Evolutionary conservation across 2,329 filamentous ascomycete genomes (phyloP), one percentile per base, ranked within the genome.

Genomic region (Hansfordia pulvinata): DNA sequence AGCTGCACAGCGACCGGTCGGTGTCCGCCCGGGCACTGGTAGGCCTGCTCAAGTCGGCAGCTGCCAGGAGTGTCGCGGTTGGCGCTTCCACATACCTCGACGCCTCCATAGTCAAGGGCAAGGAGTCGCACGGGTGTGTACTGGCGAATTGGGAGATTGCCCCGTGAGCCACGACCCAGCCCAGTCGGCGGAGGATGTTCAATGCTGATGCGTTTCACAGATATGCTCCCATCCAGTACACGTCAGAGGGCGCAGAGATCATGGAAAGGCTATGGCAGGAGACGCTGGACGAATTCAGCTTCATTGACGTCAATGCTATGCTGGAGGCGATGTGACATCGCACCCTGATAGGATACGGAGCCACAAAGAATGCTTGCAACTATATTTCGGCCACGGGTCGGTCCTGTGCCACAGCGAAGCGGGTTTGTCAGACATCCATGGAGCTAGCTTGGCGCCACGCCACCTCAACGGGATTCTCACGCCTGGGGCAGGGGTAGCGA

Each of bases 41-140:
- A 18, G 36, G 36, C n/a, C 14, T 39, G 2, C 2, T 51, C 5
- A 34, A n/a, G n/a, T n/a, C n/a, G n/a, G n/a, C n/a, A n/a, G n/a
- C n/a, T 39, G 1, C 56, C 38, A 0, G 43, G 55, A 12, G 46
- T 36, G 4, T 18, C 49, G 9, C 40, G 46, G 49, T 52, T 5
- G 64, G 57, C 5, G 62, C 60, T 2, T 56, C 52, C 23, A 58
- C 53, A 0, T 65, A 60, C 35, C 30, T 67, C 1, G 57, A 69
- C 37, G 62, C 62, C 1, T 45, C 42, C 0, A 45, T 58, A 1
- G 44, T 48, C 0, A 53, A 66, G 28, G 64, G 62, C 0, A 51
- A 49, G 22, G 60, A 66, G 37, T 59, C 58, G 0, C 64, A 70
- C 36, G 63, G 62, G 0, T 60, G 54, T 23, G 66, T 60, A 31